Percentiles rank a stretch among this genome's conserved stretches.
Evolutionary conservation across 805 yeast species (phyloP).

Genomic region (Lipomyces orientalis): DNA sequence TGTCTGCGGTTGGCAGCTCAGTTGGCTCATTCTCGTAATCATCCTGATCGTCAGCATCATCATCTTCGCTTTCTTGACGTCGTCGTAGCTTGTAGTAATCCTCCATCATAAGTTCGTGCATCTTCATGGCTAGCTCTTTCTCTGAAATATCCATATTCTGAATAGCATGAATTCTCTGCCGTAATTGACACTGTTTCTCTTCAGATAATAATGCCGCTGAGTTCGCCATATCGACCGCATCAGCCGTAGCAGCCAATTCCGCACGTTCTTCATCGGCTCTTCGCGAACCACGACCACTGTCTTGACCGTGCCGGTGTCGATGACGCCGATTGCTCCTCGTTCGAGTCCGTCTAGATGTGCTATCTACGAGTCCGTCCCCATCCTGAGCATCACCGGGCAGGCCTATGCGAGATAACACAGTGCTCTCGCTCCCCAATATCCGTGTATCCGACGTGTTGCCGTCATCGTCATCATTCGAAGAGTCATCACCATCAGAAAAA

Average conservation of each 20-base stretch:
- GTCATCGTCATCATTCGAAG: not conserved
- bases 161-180: constrained; percentile 44
- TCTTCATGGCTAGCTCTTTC: constrained; percentile 44
- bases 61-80: constrained; percentile 35
- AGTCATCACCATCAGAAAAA: constrained; percentile 6
- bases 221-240: not conserved
- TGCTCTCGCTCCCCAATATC: constrained; percentile 8
- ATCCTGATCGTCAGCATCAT: constrained; percentile 39
- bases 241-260: not conserved
- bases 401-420: not conserved
- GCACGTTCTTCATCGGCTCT: not conserved
- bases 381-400: not conserved
- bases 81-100: constrained; percentile 41
- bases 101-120: constrained; percentile 48
- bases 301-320: not conserved
- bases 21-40: constrained; percentile 24
- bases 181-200: constrained; percentile 35
- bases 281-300: not conserved
- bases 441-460: constrained; percentile 9
- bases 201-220: constrained; percentile 16
- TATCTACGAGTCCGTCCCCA: not conserved
- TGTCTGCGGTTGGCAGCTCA: constrained; percentile 21
- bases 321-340: not conserved
- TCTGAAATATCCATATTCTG: constrained; percentile 43
- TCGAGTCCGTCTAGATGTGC: constrained; percentile 6